Base-by-base conservation (phyloP, 2,329 filamentous ascomycete genomes). In the Monosporascus cannonballus region DNA sequence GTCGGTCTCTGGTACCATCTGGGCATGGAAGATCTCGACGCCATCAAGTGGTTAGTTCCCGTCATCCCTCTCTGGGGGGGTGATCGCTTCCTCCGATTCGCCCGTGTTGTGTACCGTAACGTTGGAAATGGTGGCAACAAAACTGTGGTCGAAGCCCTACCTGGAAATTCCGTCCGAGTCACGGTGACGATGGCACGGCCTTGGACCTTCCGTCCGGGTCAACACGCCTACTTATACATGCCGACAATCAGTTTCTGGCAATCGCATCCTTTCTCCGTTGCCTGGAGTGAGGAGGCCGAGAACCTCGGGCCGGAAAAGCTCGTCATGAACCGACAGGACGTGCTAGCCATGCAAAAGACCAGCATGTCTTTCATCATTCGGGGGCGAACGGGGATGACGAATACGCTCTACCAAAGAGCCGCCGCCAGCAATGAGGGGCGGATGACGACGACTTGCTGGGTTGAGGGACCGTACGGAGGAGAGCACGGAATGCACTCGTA, bases 161-260 rank as follows among this genome's bases (percentile, higher is more conserved):
- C 88, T 15, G 89, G 87, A 56, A 87, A 90, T 61, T 87, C 88
- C 7, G 78, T 84, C 61, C 83, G 87, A 48, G 78, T 93, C 49
- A 91, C 87, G 0, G 79, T 90, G 48, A 84, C 80, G 51, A 81
- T 92, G 75, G 83, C 87, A 9, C 83, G 87, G 45, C 86, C 87
- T n/a, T 92, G 88, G 87, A 79, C 73, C 41, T 89, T 89, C 76
- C 76, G 77, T 54, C 84, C 88, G 0, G 87, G 88, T 37, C 87
- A 91, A 69, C 88, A 93, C 66, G 85, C 87, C 37, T 93, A 91
- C 67, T 72, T 93, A 20, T 91, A 91, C 72, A 80, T 93, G 71
- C 89, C 89, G 7, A 75, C 77, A 5, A 74, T 92, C 62, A 86
- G 86, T 57, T 76, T 84, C 56, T 86, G 82, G 80, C 87, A 87